A percentile compares a stretch with the other conserved stretches of the same genome.
These are phyloP conservation scores for Rhizopogon vesiculosus DNA, from an alignment of 768 basidiomycete genomes.

Conservation along the genomic window DNA sequence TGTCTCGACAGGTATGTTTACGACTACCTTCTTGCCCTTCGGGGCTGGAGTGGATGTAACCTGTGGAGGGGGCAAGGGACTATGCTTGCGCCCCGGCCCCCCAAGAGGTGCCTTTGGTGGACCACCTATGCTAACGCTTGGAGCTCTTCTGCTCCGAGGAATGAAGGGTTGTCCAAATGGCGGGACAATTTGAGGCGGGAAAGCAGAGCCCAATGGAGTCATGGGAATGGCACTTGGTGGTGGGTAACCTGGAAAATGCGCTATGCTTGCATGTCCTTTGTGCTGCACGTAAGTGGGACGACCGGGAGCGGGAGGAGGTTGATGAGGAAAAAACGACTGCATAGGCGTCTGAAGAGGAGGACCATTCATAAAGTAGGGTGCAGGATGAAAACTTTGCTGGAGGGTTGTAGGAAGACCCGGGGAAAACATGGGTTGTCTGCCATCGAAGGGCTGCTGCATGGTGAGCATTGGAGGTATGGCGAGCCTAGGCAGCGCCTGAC, in stretches of 20 bases:
- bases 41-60: slow-evolving; percentile 24
- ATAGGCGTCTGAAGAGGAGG: slow-evolving; percentile 65
- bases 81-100: slow-evolving; percentile 73
- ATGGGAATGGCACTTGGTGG: slow-evolving; percentile 52
- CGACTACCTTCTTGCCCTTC: slow-evolving; percentile 62
- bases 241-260: slow-evolving; percentile 58
- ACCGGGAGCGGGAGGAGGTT: slow-evolving; percentile 44
- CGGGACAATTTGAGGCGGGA: slow-evolving; percentile 47
- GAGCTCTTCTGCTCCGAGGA: slow-evolving; percentile 60
- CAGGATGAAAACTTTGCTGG: slow-evolving; percentile 53
- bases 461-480: slow-evolving; percentile 50
- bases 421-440: slow-evolving; percentile 51
- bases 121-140: slow-evolving; percentile 69
- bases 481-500: slow-evolving; percentile 53
- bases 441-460: slow-evolving; percentile 52
- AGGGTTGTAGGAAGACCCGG: slow-evolving; percentile 59
- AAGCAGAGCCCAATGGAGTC: slow-evolving; percentile 56
- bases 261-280: slow-evolving; percentile 52
- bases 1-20: slow-evolving; percentile 75
- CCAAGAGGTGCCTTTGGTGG: slow-evolving; percentile 86
- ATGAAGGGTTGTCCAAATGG: slow-evolving; percentile 47
- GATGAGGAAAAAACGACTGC: slow-evolving; percentile 59
- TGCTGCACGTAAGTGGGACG: slow-evolving; percentile 51
- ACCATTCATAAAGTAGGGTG: slow-evolving; percentile 38
- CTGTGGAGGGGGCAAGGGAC: slow-evolving; percentile 47